Evolutionary conservation across 306 rosid species (phyloP).

Genomic region (Inga oerstediana): DNA sequence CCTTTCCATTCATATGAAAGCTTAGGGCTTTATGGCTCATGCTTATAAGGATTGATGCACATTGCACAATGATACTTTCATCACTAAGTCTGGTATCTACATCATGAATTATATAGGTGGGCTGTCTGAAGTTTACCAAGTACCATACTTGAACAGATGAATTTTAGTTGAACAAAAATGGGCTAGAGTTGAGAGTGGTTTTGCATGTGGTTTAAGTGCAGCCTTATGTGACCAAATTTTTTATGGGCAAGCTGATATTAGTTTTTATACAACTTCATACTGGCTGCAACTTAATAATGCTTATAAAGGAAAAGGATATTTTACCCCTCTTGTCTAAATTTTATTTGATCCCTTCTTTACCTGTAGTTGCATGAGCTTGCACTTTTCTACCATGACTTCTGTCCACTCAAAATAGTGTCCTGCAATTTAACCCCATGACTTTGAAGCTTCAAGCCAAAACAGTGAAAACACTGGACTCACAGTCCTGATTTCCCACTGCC

Average conservation of each 20-base stretch:
- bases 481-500: neutral
- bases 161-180: neutral
- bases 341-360: neutral
- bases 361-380: neutral
- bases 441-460: neutral
- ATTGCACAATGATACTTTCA: neutral
- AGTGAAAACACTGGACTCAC: neutral
- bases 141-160: neutral
- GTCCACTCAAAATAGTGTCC: neutral
- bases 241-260: neutral
- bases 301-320: neutral
- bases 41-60: neutral
- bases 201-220: neutral
- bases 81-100: neutral
- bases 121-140: neutral
- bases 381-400: neutral
- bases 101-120: neutral
- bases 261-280: neutral
- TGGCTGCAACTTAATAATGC: neutral
- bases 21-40: neutral
- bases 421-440: neutral
- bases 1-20: neutral
- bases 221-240: neutral
- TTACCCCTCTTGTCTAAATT: neutral
- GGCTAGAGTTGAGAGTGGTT: neutral